Base-by-base conservation (phyloP, 2,329 filamentous ascomycete genomes). In the Paramyrothecium roridum region DNA sequence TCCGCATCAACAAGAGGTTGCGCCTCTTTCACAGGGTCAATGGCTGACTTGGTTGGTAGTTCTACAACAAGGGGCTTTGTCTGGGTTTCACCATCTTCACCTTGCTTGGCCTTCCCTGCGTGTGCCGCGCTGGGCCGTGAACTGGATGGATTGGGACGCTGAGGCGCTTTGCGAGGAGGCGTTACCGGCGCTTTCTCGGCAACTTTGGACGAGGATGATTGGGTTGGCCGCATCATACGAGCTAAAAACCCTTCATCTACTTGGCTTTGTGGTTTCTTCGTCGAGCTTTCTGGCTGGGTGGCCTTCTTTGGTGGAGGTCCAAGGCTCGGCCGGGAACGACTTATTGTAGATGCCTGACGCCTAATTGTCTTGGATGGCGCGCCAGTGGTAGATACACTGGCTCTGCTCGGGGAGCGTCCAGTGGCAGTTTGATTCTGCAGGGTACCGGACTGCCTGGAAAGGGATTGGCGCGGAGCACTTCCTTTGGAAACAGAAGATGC, bases 191-290 rank as follows among this genome's bases (percentile, higher is more conserved):
- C 68, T 72, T 89, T 91, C 6, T 90, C 87, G 3, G 82, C 76
- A 0, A 82, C 81, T 73, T 90, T 91, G 59, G 79, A 86, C 10
- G 86, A 80, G 6, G 86, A 90, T 48, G 83, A 78, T 48, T 87
- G 82, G 0, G 89, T 93, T 2, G 89, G 89, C 45, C 89, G 79
- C 84, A 88, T 92, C 89, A 93, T 91, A 52, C 89, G 83, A n/a
- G 88, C 88, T 23, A 93, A 74, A 71, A 93, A 93, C 16, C 84
- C 73, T 60, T 90, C 86, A 59, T 90, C 87, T 1, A 88, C 77
- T 19, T 81, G 80, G 49, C 76, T 78, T 23, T 81, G 49, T 19
- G 26, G 76, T 57, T 78, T 76, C 62, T 80, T 80, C 8, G 80
- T 73, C 11, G 76, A 67, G 16, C 56, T 20, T 1, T 53, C 54